A percentile compares a stretch with the other conserved stretches of the same genome.
These are phyloP conservation scores for Lactarius tabidus DNA, from an alignment of 768 basidiomycete species.

Conservation along the genomic window DNA sequence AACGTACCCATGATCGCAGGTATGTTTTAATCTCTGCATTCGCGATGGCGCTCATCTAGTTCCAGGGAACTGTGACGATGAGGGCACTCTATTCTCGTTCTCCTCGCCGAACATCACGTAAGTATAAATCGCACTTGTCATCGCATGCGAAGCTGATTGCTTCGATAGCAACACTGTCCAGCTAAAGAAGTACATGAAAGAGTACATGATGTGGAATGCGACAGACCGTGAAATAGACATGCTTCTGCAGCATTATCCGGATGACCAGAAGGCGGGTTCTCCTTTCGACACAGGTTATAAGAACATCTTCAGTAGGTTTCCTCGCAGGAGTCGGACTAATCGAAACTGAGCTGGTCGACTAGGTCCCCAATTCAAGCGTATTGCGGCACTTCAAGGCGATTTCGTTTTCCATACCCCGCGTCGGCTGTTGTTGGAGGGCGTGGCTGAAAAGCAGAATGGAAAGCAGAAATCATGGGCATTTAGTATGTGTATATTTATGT, in stretches of 20 bases:
- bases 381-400: conserved; percentile 23
- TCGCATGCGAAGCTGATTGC: not conserved
- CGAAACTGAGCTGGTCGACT: not conserved
- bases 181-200: conserved; percentile 17
- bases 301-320: conserved; percentile 31
- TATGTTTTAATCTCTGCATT: not conserved
- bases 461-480: conserved; percentile 22
- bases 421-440: conserved; percentile 17
- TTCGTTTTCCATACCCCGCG: conserved; percentile 25
- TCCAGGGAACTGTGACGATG: conserved; percentile 53
- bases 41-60: not conserved
- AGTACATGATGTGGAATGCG: conserved; percentile 29
- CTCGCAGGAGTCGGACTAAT: not conserved
- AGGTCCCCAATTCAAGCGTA: conserved; percentile 23
- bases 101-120: conserved; percentile 32
- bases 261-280: conserved; percentile 17
- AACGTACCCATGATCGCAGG: conserved; percentile 28
- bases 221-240: conserved; percentile 19
- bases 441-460: conserved; percentile 8
- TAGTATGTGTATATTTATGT: not conserved
- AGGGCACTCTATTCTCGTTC: conserved; percentile 45
- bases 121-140: not conserved
- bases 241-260: conserved; percentile 27
- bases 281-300: conserved; percentile 24
- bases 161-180: not conserved